Base-by-base conservation (phyloP, 2,329 filamentous ascomycete species). In the Tolypocladium nubicola region DNA sequence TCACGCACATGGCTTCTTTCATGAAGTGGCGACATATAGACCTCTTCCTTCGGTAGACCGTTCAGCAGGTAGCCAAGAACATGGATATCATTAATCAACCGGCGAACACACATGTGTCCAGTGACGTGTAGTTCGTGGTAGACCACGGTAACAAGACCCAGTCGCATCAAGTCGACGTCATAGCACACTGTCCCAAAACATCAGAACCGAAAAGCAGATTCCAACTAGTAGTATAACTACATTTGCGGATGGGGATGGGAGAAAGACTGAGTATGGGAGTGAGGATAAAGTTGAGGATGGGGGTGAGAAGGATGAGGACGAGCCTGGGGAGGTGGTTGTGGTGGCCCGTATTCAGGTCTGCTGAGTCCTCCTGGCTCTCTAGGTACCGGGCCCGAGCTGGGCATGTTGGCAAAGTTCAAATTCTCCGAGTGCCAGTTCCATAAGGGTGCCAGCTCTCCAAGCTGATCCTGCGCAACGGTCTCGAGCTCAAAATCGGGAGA, bases 401-500 rank as follows among this genome's bases (percentile, higher is more conserved):
- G 37, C 43, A 56, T 55, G 30, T 50, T 56, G 21, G 50, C 53
- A 53, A 62, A 57, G 38, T 61, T 56, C 26, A 65, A 26, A 26
- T 65, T 65, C 43, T 50, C 59, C 33, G 62, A 64, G 49, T 65
- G 63, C 63, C 63, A 65, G 35, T 33, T 60, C 63, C 63, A 65
- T 1, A 65, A 54, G 1, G 63, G 63, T 10, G 63, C 63, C 2
- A 65, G 59, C 16, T 62, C 62, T 13, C 63, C 63, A 19, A 65
- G 57, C 45, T 65, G 59, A 1, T 57, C 58, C 9, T 62, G 58
- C n/a, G 63, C 62, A 4, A 65, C 54, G n/a, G 61, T 63, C 47
- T 64, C 52, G 1, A 65, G 59, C 43, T 64, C 60, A 23, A 65
- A 62, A 8, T 54, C 56, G 10, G 57, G 54, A 3, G 57, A 47